phyloP scores from a whole-genome alignment of 2,329 filamentous ascomycete genomes.

The Shiraia bambusicola region DNA sequence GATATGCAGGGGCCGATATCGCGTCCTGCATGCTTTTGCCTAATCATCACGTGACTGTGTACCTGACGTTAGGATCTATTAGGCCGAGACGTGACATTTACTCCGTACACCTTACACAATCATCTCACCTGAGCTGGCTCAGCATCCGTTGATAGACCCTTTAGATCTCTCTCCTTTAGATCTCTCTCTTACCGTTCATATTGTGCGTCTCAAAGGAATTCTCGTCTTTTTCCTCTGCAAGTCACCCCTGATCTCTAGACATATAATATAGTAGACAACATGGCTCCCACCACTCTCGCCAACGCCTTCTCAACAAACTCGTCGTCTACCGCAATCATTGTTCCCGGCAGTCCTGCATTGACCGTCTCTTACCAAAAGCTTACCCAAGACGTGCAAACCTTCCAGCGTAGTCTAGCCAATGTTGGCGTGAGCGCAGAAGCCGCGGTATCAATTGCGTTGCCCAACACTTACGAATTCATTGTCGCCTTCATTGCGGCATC shows the following conservation, averaged over 20 bases:
- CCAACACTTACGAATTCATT: slow-evolving; percentile 87
- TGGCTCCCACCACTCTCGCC: slow-evolving; percentile 60
- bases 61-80: too few relatives aligned
- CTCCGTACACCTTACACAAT: too few relatives aligned
- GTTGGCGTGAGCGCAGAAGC: slow-evolving; percentile 69
- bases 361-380: slow-evolving; percentile 71
- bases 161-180: slow-evolving; percentile 5
- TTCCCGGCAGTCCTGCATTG: slow-evolving; percentile 67
- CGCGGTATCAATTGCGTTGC: slow-evolving; percentile 78
- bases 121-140: neutral
- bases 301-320: slow-evolving; percentile 58
- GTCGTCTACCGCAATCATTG: slow-evolving; percentile 65
- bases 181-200: slow-evolving; percentile 3
- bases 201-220: slow-evolving; percentile 9
- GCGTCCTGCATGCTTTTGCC: slow-evolving; percentile 13
- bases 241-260: slow-evolving; percentile 14
- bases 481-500: slow-evolving; percentile 81
- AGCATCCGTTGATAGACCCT: slow-evolving; percentile 7
- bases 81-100: too few relatives aligned
- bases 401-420: slow-evolving; percentile 75
- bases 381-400: slow-evolving; percentile 63
- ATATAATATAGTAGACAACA: slow-evolving; percentile 24
- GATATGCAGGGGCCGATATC: slow-evolving; percentile 17
- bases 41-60: too few relatives aligned
- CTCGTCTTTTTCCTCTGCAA: neutral